Evolutionary conservation across 352 stramenopile species (phyloP), one percentile per base, ranked within the genome.

Genomic region (Pythium volutum): DNA sequence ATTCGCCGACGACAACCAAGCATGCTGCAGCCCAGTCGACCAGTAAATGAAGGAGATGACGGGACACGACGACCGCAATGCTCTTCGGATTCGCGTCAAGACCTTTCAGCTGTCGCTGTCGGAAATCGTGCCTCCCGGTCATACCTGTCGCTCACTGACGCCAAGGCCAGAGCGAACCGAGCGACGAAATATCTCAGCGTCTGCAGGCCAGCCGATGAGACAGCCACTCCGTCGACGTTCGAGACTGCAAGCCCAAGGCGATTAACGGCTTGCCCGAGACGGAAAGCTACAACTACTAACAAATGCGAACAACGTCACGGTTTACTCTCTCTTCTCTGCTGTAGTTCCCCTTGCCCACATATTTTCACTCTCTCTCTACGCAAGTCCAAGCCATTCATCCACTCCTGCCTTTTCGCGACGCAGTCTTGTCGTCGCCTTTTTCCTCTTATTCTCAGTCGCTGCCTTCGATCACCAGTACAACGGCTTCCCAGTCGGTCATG

Each of bases 381-480:
- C 26, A 36, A 52, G 7, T 38, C n/a, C n/a, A n/a, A n/a, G n/a
- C 33, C 33, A 14, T 12, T 38, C 33, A 14, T 38, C 33, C 12
- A 7, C 33, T 38, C 33, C 12, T 12, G 33, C 12, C 33, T 38
- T 12, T 12, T 38, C 33, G 7, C n/a, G n/a, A 43, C 36, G 3
- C 36, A 2, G 36, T 16, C 36, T 12, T 43, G 11, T 26, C n/a
- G 7, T 33, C 18, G 18, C 16, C 2, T 25, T 46, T 42, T 14
- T 61, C 54, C 11, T 14, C 41, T 39, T 51, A 23, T 59, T 38
- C n/a, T n/a, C n/a, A n/a, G 29, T 53, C 54, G 31, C 54, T 53
- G 54, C 14, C 54, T 61, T 53, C 42, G n/a, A 61, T 61, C 41
- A 42, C 54, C 54, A 61, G 42, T 31, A 43, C 54, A 14, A 61